phyloP scores from a whole-genome alignment of 2,329 filamentous ascomycete genomes.

The Paecilomyces sp. region DNA sequence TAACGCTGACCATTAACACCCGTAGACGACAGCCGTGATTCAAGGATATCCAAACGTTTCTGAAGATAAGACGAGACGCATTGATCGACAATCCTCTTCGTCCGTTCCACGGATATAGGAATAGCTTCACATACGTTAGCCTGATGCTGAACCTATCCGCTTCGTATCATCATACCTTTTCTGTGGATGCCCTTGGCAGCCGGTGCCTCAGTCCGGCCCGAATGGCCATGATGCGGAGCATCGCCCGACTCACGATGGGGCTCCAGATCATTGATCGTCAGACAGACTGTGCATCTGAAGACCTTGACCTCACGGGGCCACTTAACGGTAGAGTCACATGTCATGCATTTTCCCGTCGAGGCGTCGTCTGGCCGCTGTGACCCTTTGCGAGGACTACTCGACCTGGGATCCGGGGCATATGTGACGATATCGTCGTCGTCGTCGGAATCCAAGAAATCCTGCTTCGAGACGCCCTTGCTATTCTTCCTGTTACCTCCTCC shows the following conservation, averaged over 20 bases:
- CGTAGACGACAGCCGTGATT: conserved; percentile 7
- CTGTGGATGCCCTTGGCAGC: conserved; percentile 8
- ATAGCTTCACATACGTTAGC: conserved; percentile 22
- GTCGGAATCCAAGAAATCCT: conserved; percentile 37
- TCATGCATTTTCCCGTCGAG: conserved; percentile 71
- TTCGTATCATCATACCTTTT: conserved; percentile 17
- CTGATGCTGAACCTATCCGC: background rate
- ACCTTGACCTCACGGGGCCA: conserved; percentile 68
- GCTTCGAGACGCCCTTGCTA: conserved; percentile 45
- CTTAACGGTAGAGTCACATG: conserved; percentile 70
- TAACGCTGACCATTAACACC: conserved; percentile 14
- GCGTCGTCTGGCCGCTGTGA: conserved; percentile 46
- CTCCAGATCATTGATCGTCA: conserved; percentile 75
- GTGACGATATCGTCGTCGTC: conserved; percentile 40
- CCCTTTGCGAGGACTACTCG: conserved; percentile 33
- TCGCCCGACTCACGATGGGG: conserved; percentile 27
- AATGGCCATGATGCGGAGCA: conserved; percentile 7
- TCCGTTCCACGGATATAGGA: conserved; percentile 54
- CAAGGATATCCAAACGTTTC: conserved; percentile 25
- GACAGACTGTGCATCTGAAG: conserved; percentile 77
- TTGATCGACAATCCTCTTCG: conserved; percentile 49
- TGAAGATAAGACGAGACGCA: conserved; percentile 48
- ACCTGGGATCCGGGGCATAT: conserved; percentile 24
- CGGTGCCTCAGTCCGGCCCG: conserved; percentile 14
- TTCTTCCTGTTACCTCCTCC: conserved; percentile 44